phyloP scores from a whole-genome alignment of 257 asterid species.

The Dorcoceras hygrometricum region DNA sequence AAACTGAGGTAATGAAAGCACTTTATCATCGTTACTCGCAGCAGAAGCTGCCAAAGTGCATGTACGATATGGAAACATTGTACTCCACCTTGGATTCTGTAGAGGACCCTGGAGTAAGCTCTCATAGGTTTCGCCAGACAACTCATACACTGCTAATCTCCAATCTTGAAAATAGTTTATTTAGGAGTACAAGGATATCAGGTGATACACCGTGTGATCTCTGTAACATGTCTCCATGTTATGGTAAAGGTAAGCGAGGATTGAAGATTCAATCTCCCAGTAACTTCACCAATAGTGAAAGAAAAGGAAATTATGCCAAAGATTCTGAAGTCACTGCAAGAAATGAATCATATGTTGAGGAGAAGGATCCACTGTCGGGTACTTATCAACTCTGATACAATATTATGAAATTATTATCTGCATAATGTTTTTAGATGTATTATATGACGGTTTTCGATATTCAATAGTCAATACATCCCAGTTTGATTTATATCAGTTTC shows the following conservation, averaged over 20 bases:
- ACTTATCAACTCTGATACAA: constrained; percentile 11
- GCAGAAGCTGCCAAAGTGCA: constrained; percentile 32
- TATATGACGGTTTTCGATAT: neutral
- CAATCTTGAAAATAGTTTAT: constrained; percentile 30
- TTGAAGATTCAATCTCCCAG: constrained; percentile 38
- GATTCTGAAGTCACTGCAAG: constrained; percentile 31
- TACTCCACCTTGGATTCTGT: constrained; percentile 44
- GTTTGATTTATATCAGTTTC: no score
- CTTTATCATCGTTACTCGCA: constrained; percentile 24
- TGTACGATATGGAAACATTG: constrained; percentile 37
- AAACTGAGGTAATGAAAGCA: constrained; percentile 2
- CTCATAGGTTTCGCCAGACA: constrained; percentile 52
- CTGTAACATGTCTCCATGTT: constrained; percentile 27
- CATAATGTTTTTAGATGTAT: neutral
- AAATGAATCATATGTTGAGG: constrained; percentile 72
- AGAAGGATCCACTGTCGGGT: constrained; percentile 43
- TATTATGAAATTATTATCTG: neutral
- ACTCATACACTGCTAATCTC: constrained; percentile 41
- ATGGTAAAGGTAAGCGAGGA: constrained; percentile 35
- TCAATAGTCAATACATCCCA: no score
- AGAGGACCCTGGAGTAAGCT: constrained; percentile 23
- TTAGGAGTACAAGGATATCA: constrained; percentile 27
- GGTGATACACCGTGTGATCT: constrained; percentile 29
- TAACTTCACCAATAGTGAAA: constrained; percentile 42
- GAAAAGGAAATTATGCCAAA: constrained; percentile 30